Evolutionary conservation across 2,329 filamentous ascomycete species (phyloP), one percentile per base, ranked within the genome.

Genomic region (Fusarium secorum): DNA sequence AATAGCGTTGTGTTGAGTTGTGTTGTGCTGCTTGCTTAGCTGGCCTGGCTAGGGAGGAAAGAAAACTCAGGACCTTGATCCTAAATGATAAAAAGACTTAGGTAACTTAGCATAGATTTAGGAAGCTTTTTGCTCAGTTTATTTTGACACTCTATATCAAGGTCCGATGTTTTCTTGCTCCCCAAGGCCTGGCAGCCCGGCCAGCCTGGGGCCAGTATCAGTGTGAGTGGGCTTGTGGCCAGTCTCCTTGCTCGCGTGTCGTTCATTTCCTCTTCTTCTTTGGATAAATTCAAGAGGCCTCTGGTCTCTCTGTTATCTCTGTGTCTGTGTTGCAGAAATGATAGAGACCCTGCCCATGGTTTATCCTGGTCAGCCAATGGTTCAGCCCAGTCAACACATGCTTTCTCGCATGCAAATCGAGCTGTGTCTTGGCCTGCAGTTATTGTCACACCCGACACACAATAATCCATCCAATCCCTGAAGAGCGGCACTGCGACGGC

Each of bases 391-490:
- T 64, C 63, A 55, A 65, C 60, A 58, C 73, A 75, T 75, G 71
- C 66, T 67, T 64, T 64, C 61, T 65, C 51, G 67, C 63, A 71
- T 64, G 56, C 58, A 49, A 64, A 73, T 74, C 72, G 60, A 68
- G 62, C 57, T 70, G 61, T 56, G 65, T 58, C 73, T 75, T 75
- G 73, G 71, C 73, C 55, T 75, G 71, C 73, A 75, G 58, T 71
- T 68, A 38, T 63, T 58, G 48, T 36, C 48, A 51, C 32, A 51
- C 45, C 28, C 45, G 28, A 48, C 32, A 38, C 22, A 26, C 49
- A 72, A 42, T 42, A 67, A 52, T 64, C 46, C 57, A 51, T 36
- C 60, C 51, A 63, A 62, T 67, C 64, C 63, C 56, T 63, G 63
- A 22, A 30, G 39, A 63, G 69, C 68, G 64, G 54, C 32, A 71